phyloP scores from a whole-genome alignment of 2,329 filamentous ascomycete species.

The Penicillium janthinellum region DNA sequence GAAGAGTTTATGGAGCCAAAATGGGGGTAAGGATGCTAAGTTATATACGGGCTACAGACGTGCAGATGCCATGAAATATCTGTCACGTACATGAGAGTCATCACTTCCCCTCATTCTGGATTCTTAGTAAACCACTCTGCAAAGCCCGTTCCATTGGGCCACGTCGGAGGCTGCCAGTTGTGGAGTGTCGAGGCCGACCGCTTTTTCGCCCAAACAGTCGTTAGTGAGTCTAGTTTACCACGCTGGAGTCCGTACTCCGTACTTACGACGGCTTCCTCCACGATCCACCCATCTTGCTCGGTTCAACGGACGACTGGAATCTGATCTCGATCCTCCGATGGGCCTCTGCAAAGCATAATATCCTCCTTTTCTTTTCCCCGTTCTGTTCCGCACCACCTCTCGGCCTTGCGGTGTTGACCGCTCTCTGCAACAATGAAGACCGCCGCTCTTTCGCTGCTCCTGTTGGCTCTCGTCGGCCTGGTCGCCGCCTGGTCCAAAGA shows the following conservation, averaged over 20 bases:
- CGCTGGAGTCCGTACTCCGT: not conserved
- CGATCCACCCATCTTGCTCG: not conserved
- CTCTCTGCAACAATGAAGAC: conserved; percentile 66
- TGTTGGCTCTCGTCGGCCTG: conserved; percentile 69
- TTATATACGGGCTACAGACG: not conserved
- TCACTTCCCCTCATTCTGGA: not conserved
- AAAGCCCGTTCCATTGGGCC: conserved; percentile 21
- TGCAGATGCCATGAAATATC: not conserved
- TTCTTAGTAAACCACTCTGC: not conserved
- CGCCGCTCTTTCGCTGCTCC: conserved; percentile 62
- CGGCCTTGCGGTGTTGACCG: conserved; percentile 28
- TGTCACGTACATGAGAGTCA: conserved; percentile 4
- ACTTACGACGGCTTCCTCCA: not conserved
- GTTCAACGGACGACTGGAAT: not conserved
- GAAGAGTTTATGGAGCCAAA: not conserved
- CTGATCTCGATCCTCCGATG: not conserved
- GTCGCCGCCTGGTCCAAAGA: conserved; percentile 83
- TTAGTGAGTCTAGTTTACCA: not conserved
- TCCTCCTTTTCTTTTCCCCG: not conserved
- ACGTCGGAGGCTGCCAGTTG: conserved; percentile 15
- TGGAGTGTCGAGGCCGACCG: conserved; percentile 14
- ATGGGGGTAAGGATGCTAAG: not conserved
- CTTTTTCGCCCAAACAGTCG: conserved; percentile 13
- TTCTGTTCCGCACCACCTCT: conserved; percentile 13
- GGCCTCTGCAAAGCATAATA: conserved; percentile 1